Percentiles rank a stretch among this genome's conserved stretches.
phyloP scores from a whole-genome alignment of 176 grass and related monocot species.

The Dendrocalamus sinicus region DNA sequence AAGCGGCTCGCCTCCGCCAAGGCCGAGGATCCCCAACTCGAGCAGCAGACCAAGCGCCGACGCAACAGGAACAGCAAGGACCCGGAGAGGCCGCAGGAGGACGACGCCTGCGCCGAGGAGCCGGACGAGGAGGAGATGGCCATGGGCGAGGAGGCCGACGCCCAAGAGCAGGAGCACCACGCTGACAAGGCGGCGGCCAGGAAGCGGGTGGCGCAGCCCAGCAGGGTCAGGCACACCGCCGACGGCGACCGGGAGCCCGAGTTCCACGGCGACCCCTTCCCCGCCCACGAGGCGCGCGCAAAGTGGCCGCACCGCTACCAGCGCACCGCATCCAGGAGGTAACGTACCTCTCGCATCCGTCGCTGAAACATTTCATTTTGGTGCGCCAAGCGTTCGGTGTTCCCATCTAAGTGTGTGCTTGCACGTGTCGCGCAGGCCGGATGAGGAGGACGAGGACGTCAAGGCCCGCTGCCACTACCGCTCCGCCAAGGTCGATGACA shows the following conservation, averaged over 20 bases:
- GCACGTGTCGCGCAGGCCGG: slow-evolving; percentile 21
- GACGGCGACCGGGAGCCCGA: slow-evolving; percentile 4
- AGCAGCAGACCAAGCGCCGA: no score
- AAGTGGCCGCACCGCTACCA: slow-evolving; percentile 70
- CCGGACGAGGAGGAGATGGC: slow-evolving; percentile 45
- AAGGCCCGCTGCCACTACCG: slow-evolving; percentile 57
- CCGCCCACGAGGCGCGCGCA: slow-evolving; percentile 46
- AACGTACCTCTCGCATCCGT: neutral
- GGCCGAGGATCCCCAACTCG: no score
- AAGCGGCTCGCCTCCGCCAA: neutral
- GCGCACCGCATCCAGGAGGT: neutral
- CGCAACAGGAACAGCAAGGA: neutral
- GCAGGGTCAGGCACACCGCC: slow-evolving; percentile 1
- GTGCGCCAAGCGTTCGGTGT: no score
- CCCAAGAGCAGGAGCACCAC: neutral
- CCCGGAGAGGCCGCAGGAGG: neutral
- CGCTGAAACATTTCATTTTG: no score
- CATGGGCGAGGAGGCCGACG: slow-evolving; percentile 34
- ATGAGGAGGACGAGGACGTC: slow-evolving; percentile 41
- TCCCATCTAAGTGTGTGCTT: neutral
- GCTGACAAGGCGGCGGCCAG: neutral
- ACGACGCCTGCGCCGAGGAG: slow-evolving; percentile 41
- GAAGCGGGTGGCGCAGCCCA: slow-evolving; percentile 46
- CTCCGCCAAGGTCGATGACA: slow-evolving; percentile 52
- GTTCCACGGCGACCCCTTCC: slow-evolving; percentile 53